A percentile compares a stretch with the other conserved stretches of the same genome.
phyloP scores from a whole-genome alignment of 1,284 basidiomycete species.

The Marasmius sp. region DNA sequence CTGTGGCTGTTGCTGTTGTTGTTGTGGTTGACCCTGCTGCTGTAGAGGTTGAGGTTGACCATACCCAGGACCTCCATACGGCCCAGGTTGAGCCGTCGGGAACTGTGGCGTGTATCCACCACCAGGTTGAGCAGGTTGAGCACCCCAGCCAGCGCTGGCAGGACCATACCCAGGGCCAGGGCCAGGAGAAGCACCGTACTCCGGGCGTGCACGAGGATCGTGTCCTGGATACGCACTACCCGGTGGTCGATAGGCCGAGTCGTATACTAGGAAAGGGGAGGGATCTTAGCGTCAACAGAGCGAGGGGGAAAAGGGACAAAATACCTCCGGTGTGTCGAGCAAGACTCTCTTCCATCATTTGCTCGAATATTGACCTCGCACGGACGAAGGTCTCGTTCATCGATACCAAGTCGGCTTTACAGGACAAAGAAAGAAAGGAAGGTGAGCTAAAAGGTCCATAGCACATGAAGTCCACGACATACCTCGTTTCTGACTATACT shows the following conservation, averaged over 20 bases:
- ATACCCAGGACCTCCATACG: neutral
- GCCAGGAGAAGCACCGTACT: neutral
- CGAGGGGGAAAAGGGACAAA: neutral
- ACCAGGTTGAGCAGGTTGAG: neutral
- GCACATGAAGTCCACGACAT: too few species aligned
- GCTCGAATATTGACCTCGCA: constrained; percentile 81
- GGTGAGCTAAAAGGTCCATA: constrained; percentile 5
- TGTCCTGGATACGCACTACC: neutral
- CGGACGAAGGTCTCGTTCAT: constrained; percentile 91
- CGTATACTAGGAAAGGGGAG: neutral
- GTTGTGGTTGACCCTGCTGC: constrained; percentile 16
- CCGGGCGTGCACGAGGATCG: neutral
- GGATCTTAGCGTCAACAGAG: neutral
- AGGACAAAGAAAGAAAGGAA: neutral
- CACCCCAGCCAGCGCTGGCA: constrained; percentile 1
- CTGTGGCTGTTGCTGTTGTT: constrained; percentile 8
- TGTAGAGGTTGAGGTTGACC: constrained; percentile 9
- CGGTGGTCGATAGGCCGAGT: neutral
- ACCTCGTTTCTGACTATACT: constrained; percentile 95
- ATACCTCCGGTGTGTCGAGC: constrained; percentile 65
- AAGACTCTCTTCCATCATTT: constrained; percentile 89
- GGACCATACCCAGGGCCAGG: neutral
- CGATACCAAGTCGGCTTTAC: constrained; percentile 75
- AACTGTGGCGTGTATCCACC: neutral
- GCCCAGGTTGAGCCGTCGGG: constrained; percentile 14